Evolutionary conservation across 768 basidiomycete genomes (phyloP), one percentile per base, ranked within the genome.

Genomic region (Crassisporium funariophilum): DNA sequence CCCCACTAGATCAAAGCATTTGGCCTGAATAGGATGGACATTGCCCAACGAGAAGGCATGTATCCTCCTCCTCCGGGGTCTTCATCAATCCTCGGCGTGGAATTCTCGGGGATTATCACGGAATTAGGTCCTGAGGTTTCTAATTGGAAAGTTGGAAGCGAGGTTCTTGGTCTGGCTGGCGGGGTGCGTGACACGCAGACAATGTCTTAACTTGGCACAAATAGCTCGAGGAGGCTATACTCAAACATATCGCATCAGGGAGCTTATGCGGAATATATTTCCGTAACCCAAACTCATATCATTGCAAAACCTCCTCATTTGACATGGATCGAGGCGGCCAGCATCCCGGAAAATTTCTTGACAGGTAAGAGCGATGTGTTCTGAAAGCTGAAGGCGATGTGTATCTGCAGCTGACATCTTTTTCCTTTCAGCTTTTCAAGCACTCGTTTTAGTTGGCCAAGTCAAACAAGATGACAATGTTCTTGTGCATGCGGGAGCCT

Each of bases 21-120:
- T 62, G 90, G 91, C n/a, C 67, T 95, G 49, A 95, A 95, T 66
- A 78, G 93, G 22, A 85, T 91, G 91, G 92, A 95, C 59, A 74
- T 91, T 44, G 41, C 54, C 5, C 92, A 91, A 63, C 79, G 86
- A 5, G 74, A 83, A 59, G 88, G 86, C 1, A 57, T 62, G n/a
- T 93, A 93, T 62, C 85, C 88, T 13, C 67, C 77, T n/a, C 91
- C 92, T 22, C 75, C 83, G n/a, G 86, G 84, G 33, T 78, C 82
- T 15, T 84, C 86, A 25, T 67, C 74, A 5, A 84, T 94, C 60
- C 75, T 95, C 7, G 92, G 94, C 3, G 88, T 93, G 35, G 94
- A 95, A 65, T 95, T 95, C 62, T 82, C 91, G 17, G 89, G 91
- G 4, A 62, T 59, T 2, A 74, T 92, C 38, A 67, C 73, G 27